Percentiles rank a stretch among this genome's conserved stretches.
phyloP scores from a whole-genome alignment of 805 yeast genomes.

The Yueomyces sinensis region DNA sequence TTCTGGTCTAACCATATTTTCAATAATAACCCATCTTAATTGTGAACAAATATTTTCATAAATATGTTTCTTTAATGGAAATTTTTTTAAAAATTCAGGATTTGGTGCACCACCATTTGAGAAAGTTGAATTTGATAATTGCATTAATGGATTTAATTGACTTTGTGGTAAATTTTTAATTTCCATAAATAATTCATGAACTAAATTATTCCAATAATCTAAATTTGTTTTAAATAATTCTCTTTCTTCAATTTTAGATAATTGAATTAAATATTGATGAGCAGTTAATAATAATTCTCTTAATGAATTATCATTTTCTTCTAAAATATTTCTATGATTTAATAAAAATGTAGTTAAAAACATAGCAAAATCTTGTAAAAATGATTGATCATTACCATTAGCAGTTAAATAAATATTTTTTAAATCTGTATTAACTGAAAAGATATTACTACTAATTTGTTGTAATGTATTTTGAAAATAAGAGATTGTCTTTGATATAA shows the following conservation, averaged over 20 bases:
- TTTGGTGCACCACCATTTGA: constrained; percentile 73
- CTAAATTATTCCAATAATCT: constrained; percentile 88
- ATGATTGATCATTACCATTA: constrained; percentile 76
- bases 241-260: constrained; percentile 87
- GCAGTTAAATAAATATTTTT: constrained; percentile 62
- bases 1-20: constrained; percentile 96
- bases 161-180: constrained; percentile 62
- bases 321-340: constrained; percentile 56
- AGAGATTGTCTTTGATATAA: constrained; percentile 37
- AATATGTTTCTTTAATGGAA: constrained; percentile 74
- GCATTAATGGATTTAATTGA: constrained; percentile 66
- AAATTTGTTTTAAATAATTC: constrained; percentile 91
- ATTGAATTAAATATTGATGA: constrained; percentile 68
- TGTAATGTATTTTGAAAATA: constrained; percentile 68
- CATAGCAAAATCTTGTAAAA: constrained; percentile 89
- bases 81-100: constrained; percentile 63
- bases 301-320: constrained; percentile 45
- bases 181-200: constrained; percentile 70
- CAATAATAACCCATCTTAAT: constrained; percentile 85
- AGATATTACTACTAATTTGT: constrained; percentile 44
- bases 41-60: constrained; percentile 70
- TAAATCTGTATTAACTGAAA: constrained; percentile 65
- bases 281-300: constrained; percentile 54
- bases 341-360: constrained; percentile 74
- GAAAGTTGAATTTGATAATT: constrained; percentile 35